phyloP scores from a whole-genome alignment of 176 grass and related monocot genomes.

The Luzula sylvatica region DNA sequence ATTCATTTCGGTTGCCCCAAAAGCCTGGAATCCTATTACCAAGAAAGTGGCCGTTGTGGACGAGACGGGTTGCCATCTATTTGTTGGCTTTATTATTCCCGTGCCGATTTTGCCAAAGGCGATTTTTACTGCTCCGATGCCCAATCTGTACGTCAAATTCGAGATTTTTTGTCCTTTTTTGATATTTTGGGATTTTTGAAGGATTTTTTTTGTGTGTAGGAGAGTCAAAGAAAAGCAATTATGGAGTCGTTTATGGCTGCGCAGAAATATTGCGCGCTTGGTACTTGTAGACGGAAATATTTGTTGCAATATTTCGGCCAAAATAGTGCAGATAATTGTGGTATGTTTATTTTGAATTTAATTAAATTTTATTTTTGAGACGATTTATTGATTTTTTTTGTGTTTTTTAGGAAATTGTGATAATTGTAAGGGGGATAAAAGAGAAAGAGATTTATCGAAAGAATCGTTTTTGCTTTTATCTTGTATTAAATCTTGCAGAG shows the following conservation, averaged over 20 bases:
- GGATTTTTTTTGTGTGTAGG: conserved; percentile 32
- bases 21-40: conserved; percentile 90
- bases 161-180: neutral
- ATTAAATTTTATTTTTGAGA: neutral
- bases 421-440: conserved; percentile 59
- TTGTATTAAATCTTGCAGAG: conserved; percentile 79
- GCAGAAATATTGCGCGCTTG: conserved; percentile 75
- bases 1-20: conserved; percentile 96
- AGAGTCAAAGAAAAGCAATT: conserved; percentile 58
- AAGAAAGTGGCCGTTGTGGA: conserved; percentile 97
- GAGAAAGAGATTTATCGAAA: conserved; percentile 72
- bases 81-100: conserved; percentile 93
- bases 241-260: conserved; percentile 80
- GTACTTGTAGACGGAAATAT: conserved; percentile 66
- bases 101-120: conserved; percentile 79
- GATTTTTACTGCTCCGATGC: conserved; percentile 79
- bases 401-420: conserved; percentile 68
- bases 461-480: conserved; percentile 81
- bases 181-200: neutral
- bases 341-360: conserved; percentile 34
- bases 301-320: conserved; percentile 92
- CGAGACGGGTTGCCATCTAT: conserved; percentile 82
- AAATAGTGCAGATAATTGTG: conserved; percentile 35
- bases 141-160: conserved; percentile 41
- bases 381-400: conserved; percentile 17